Evolutionary conservation across 2,329 filamentous ascomycete species (phyloP).

Genomic region (Apiospora saccharicola): DNA sequence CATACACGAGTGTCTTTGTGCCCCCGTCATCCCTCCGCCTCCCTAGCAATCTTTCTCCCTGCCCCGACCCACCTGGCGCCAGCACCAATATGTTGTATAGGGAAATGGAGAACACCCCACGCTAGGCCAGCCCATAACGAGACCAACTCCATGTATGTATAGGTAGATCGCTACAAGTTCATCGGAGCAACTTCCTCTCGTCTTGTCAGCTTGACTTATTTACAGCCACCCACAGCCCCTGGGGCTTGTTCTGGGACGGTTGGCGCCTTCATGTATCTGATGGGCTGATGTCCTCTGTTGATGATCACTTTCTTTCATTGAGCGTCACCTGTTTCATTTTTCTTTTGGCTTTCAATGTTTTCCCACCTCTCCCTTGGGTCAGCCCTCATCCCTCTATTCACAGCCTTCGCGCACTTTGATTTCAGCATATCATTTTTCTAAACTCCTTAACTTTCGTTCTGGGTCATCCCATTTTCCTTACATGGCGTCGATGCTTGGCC

Average conservation of each 20-base stretch:
- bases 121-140: background rate
- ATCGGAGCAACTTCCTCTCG: background rate
- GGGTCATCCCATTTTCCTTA: background rate
- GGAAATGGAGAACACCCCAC: background rate
- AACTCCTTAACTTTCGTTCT: background rate
- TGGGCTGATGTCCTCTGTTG: background rate
- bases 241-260: background rate
- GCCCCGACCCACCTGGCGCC: background rate
- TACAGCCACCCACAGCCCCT: background rate
- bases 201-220: background rate
- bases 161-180: background rate
- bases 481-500: background rate
- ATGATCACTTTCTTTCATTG: background rate
- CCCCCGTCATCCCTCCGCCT: background rate
- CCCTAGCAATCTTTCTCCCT: background rate
- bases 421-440: background rate
- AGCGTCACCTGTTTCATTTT: background rate
- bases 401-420: background rate
- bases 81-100: background rate
- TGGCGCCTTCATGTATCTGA: background rate
- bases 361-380: background rate
- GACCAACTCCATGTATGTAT: background rate
- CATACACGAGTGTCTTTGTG: background rate
- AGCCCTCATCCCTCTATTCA: background rate
- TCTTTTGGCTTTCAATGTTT: background rate